Conservation (phyloP, 352 stramenopile species). For the Phytophthora fragariae region DNA sequence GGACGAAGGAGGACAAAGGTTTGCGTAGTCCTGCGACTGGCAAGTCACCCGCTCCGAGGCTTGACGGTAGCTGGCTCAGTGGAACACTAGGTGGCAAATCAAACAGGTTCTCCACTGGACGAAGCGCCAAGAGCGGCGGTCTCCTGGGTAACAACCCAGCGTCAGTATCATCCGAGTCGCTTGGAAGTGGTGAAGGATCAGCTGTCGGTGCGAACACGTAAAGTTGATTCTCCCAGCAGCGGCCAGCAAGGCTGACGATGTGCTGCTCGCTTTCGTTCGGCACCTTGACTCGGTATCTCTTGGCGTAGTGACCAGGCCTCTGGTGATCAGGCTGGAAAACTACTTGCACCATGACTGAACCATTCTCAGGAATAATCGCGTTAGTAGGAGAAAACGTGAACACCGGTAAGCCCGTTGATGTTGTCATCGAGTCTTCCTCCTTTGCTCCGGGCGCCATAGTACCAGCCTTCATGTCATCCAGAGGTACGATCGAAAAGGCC, state of each 20-base stretch:
- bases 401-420: constrained; percentile 42
- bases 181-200: background rate
- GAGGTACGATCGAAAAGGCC: constrained; percentile 50
- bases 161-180: background rate
- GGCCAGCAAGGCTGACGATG: constrained; percentile 55
- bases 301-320: constrained; percentile 60
- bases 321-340: constrained; percentile 73
- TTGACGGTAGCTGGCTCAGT: constrained; percentile 34
- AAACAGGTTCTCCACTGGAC: constrained; percentile 72
- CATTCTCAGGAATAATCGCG: constrained; percentile 65
- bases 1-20: constrained; percentile 40
- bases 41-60: constrained; percentile 21
- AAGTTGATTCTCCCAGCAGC: constrained; percentile 84
- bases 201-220: constrained; percentile 62
- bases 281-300: constrained; percentile 69
- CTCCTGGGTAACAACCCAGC: constrained; percentile 6
- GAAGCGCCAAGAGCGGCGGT: constrained; percentile 20
- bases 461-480: constrained; percentile 1
- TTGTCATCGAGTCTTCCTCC: background rate
- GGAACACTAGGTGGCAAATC: constrained; percentile 66
- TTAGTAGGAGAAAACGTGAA: constrained; percentile 77
- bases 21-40: constrained; percentile 53
- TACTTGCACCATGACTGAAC: constrained; percentile 61
- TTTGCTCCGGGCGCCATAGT: background rate
- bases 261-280: constrained; percentile 81